Evolutionary conservation across 441 rosid genomes (phyloP).

Genomic region (Arabidopsis lyrata): DNA sequence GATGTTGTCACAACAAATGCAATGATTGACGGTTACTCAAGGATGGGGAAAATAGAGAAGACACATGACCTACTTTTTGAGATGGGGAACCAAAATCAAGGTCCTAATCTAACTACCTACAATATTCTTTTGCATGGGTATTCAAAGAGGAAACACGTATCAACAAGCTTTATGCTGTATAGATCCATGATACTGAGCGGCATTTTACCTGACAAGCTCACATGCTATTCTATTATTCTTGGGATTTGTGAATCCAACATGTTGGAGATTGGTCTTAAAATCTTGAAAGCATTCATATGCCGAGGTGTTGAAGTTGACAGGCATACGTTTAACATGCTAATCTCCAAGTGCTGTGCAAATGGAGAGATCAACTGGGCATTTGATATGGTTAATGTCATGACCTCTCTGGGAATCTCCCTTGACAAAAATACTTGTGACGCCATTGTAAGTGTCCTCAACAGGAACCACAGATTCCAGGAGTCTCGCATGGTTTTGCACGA

Average conservation of each 20-base stretch:
- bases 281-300: conserved; percentile 61
- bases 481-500: conserved; percentile 62
- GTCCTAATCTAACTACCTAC: conserved; percentile 71
- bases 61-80: conserved; percentile 50
- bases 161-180: conserved; percentile 54
- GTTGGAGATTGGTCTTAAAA: conserved; percentile 68
- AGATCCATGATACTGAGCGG: conserved; percentile 56
- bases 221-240: conserved; percentile 74
- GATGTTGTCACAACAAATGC: conserved; percentile 68
- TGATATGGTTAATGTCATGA: conserved; percentile 67
- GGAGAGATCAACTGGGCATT: conserved; percentile 54
- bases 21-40: conserved; percentile 62
- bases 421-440: conserved; percentile 52
- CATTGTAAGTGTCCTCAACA: conserved; percentile 58
- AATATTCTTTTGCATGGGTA: conserved; percentile 82
- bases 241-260: conserved; percentile 68
- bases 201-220: conserved; percentile 64
- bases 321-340: conserved; percentile 64
- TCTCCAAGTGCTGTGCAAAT: conserved; percentile 58
- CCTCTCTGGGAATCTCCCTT: conserved; percentile 52
- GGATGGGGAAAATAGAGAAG: conserved; percentile 65
- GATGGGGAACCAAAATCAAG: conserved; percentile 49
- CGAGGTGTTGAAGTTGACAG: conserved; percentile 59
- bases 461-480: conserved; percentile 57
- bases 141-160: conserved; percentile 65